Conservation (phyloP, 345 rosid species). For the Dimocarpus longan region DNA sequence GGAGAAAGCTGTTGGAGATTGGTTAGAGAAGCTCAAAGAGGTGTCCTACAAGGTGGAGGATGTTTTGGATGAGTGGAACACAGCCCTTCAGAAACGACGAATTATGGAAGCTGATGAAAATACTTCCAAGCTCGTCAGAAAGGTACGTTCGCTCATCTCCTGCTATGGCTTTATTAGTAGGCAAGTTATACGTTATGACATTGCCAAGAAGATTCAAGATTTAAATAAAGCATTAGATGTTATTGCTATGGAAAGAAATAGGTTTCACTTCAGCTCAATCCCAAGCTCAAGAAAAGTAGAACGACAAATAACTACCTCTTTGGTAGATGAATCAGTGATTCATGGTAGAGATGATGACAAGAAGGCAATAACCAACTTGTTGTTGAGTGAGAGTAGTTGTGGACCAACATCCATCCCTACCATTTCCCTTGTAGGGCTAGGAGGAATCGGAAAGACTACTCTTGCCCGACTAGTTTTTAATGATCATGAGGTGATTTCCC, state of each 20-base stretch:
- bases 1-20: not conserved
- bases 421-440: not conserved
- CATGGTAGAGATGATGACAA: conserved; percentile 4
- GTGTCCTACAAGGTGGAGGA: not conserved
- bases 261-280: not conserved
- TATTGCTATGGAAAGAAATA: not conserved
- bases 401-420: not conserved
- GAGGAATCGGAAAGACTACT: not conserved
- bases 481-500: not conserved
- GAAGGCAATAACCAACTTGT: not conserved
- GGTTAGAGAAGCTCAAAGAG: conserved; percentile 1
- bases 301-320: not conserved
- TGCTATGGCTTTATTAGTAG: not conserved
- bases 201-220: not conserved
- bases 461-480: not conserved
- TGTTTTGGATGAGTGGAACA: conserved; percentile 11
- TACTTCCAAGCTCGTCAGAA: not conserved
- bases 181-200: not conserved
- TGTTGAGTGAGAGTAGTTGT: conserved; percentile 5
- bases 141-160: not conserved
- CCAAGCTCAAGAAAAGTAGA: not conserved
- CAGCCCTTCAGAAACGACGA: not conserved
- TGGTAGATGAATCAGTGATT: not conserved
- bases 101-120: not conserved
- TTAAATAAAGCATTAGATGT: not conserved